A percentile compares a stretch with the other conserved stretches of the same genome.
Conservation (phyloP, 140 eudicot genomes). For the Bidens hawaiensis region DNA sequence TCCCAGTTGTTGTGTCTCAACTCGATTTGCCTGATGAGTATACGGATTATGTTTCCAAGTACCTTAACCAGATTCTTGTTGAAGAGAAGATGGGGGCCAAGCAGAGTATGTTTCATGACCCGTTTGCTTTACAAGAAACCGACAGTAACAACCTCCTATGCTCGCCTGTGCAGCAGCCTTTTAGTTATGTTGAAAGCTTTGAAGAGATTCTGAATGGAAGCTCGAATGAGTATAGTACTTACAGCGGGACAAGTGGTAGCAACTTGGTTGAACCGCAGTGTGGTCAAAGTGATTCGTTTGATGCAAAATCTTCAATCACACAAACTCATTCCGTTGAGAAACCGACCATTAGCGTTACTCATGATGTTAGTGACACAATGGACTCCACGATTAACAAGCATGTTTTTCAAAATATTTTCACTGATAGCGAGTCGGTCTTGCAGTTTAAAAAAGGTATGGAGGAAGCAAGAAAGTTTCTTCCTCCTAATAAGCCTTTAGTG, state of each 20-base stretch:
- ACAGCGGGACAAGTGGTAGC: slow-evolving; percentile 36
- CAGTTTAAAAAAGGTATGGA: slow-evolving; percentile 69
- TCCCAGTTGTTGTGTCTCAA: slow-evolving; percentile 2
- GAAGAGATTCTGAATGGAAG: slow-evolving; percentile 32
- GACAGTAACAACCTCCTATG: slow-evolving; percentile 38
- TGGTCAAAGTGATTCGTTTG: slow-evolving; percentile 35
- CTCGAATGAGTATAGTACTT: slow-evolving; percentile 36
- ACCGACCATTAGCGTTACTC: slow-evolving; percentile 13
- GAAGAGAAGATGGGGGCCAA: slow-evolving; percentile 57
- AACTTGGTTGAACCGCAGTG: slow-evolving; percentile 30
- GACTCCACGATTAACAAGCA: slow-evolving; percentile 26
- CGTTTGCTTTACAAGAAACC: slow-evolving; percentile 44
- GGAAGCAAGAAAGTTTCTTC: slow-evolving; percentile 85
- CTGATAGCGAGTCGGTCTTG: slow-evolving; percentile 47
- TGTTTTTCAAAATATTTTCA: slow-evolving; percentile 31
- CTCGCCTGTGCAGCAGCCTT: slow-evolving; percentile 9
- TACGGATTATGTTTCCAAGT: slow-evolving; percentile 38
- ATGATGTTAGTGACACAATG: slow-evolving; percentile 28
- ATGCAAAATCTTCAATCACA: slow-evolving; percentile 23
- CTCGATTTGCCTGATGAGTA: slow-evolving; percentile 38
- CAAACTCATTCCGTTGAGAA: slow-evolving; percentile 24
- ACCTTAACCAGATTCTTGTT: slow-evolving; percentile 43
- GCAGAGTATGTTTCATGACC: slow-evolving; percentile 49
- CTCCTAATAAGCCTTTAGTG: slow-evolving; percentile 38
- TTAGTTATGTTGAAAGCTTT: slow-evolving; percentile 28